A percentile compares a stretch with the other conserved stretches of the same genome.
Evolutionary conservation across 768 basidiomycete genomes (phyloP).

Genomic region (Rhodosporidiobolus sp.): DNA sequence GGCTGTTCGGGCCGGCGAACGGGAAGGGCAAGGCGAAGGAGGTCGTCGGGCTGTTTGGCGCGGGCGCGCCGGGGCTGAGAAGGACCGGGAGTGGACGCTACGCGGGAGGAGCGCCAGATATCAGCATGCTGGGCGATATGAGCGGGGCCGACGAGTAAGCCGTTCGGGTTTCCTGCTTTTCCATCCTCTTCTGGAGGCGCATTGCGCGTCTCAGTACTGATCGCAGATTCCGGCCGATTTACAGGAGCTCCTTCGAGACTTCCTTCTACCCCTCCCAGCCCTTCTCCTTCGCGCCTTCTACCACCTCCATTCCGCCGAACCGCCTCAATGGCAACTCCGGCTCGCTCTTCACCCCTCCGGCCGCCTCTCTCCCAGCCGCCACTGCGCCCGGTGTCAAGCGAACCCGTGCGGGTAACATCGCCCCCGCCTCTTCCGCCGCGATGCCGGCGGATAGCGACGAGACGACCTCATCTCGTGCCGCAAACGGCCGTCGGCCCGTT

Average conservation of each 20-base stretch:
- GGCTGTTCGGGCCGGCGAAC: neutral
- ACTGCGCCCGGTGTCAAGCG: slow-evolving; percentile 37
- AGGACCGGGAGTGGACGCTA: slow-evolving; percentile 6
- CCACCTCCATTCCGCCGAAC: neutral
- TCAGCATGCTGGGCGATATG: slow-evolving; percentile 8
- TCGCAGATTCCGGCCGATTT: neutral
- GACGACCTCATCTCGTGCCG: neutral
- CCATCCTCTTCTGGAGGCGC: no score
- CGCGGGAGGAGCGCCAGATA: neutral
- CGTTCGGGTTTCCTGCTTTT: neutral
- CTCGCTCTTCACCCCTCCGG: slow-evolving; percentile 35
- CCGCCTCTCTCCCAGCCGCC: slow-evolving; percentile 3
- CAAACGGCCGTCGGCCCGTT: slow-evolving; percentile 6
- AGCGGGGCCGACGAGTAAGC: slow-evolving; percentile 29
- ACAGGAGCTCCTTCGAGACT: slow-evolving; percentile 28
- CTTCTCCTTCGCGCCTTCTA: slow-evolving; percentile 6
- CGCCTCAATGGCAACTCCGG: neutral
- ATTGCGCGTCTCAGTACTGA: neutral
- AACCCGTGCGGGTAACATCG: slow-evolving; percentile 25
- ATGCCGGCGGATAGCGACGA: neutral
- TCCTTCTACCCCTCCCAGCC: slow-evolving; percentile 28
- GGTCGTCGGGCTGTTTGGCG: neutral
- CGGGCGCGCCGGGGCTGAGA: neutral
- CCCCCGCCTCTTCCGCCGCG: slow-evolving; percentile 4
- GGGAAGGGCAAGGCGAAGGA: slow-evolving; percentile 9